Evolutionary conservation across 345 rosid species (phyloP).

Genomic region (Hibiscus tridactylites): DNA sequence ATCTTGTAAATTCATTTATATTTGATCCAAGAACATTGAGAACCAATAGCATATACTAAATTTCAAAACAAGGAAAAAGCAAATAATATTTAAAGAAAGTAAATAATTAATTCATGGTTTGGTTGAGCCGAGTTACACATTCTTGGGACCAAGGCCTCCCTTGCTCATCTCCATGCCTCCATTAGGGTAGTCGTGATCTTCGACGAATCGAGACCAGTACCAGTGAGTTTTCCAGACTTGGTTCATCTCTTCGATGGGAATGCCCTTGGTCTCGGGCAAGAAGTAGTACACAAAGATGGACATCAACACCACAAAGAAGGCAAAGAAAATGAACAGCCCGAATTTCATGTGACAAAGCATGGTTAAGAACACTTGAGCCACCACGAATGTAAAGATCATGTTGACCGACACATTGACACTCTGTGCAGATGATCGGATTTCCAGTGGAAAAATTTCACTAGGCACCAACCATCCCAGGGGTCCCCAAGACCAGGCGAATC

Average conservation of each 20-base stretch:
- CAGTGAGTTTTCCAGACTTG: conserved; percentile 55
- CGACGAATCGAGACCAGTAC: conserved; percentile 53
- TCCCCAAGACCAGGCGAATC: conserved; percentile 96
- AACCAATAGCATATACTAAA: not conserved
- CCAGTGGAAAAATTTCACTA: conserved; percentile 82
- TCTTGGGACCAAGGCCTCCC: conserved; percentile 21
- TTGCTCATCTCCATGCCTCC: conserved; percentile 42
- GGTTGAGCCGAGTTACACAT: conserved; percentile 13
- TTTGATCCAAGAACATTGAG: not conserved
- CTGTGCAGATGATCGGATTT: conserved; percentile 85
- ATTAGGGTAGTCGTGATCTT: conserved; percentile 17
- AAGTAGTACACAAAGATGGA: conserved; percentile 41
- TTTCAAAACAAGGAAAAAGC: too few species aligned
- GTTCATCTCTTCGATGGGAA: conserved; percentile 68
- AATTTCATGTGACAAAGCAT: conserved; percentile 86
- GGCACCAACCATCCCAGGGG: conserved; percentile 97
- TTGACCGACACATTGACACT: conserved; percentile 79
- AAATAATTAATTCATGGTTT: not conserved
- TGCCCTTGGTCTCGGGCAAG: conserved; percentile 65
- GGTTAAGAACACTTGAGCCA: conserved; percentile 64
- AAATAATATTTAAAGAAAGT: not conserved
- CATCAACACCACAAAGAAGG: conserved; percentile 57
- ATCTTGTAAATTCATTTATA: not conserved
- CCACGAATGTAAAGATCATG: conserved; percentile 71
- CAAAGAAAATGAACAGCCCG: conserved; percentile 58